phyloP scores from a whole-genome alignment of 306 rosid species.

The Cicer bijugum region DNA sequence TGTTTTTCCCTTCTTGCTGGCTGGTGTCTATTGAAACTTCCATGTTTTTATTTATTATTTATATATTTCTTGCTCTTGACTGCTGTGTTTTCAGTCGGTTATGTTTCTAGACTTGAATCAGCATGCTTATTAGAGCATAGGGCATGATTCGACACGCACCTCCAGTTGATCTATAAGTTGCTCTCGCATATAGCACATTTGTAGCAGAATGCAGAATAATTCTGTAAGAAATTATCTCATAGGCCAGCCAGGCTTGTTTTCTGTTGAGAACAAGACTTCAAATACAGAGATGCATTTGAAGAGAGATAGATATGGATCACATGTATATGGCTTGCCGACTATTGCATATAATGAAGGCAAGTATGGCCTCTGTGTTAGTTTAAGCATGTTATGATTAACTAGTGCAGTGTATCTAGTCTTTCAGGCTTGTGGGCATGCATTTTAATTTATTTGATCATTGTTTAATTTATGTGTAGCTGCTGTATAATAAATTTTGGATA shows the following conservation, averaged over 20 bases:
- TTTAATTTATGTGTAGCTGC: constrained; percentile 15
- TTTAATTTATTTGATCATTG: neutral
- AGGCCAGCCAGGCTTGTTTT: constrained; percentile 34
- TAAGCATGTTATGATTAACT: constrained; percentile 5
- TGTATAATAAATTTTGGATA: neutral
- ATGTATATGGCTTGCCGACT: constrained; percentile 5
- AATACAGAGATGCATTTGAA: neutral
- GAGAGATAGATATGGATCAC: constrained; percentile 38
- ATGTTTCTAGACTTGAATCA: constrained; percentile 7
- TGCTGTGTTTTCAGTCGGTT: constrained; percentile 21
- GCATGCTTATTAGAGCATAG: constrained; percentile 9
- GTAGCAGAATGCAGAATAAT: constrained; percentile 28
- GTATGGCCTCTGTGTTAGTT: constrained; percentile 31
- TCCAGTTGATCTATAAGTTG: constrained; percentile 18
- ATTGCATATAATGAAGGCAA: constrained; percentile 43
- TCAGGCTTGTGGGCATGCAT: neutral
- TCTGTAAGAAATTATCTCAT: constrained; percentile 25
- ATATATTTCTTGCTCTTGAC: constrained; percentile 1
- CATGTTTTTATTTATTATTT: no score
- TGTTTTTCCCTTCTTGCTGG: neutral
- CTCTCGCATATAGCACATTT: constrained; percentile 3
- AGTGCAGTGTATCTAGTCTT: constrained; percentile 18
- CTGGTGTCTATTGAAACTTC: constrained; percentile 7
- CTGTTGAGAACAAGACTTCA: constrained; percentile 33
- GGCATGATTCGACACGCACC: constrained; percentile 14